Evolutionary conservation across 768 basidiomycete species (phyloP), one percentile per base, ranked within the genome.

Genomic region (Exsudoporus frostii): DNA sequence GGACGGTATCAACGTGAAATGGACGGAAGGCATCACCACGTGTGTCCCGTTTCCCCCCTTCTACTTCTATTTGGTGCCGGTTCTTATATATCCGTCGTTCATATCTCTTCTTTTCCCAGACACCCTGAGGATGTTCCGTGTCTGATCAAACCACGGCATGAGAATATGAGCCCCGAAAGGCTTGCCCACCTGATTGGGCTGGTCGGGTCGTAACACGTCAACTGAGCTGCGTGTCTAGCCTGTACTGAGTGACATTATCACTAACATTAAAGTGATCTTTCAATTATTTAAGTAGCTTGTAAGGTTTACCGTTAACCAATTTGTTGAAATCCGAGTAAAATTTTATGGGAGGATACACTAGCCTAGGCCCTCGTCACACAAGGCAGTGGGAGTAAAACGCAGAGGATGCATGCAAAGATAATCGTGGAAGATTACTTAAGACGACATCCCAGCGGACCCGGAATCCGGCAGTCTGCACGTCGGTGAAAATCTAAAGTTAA

Each of bases 1-100:
- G 17, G 66, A 59, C 29, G 58, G 63, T 1, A 33, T 25, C 44
- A 55, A 61, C 19, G 64, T 61, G 41, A 37, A 50, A 50, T 66
- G 61, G 63, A 50, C 58, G 1, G 54, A n/a, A 34, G 63, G 60
- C 2, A 3, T 63, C 3, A 56, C 63, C 33, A 61, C 61, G 65
- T 66, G 48, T 30, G 60, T 62, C 20, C n/a, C 15, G 25, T 42
- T 25, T 24, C 10, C 8, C 29, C 11, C 17, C 4, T 7, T 19
- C 15, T n/a, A 9, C 29, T 4, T 22, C 2, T 30, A 7, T 37
- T 49, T 14, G 19, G 38, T n/a, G 20, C 5, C 19, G 15, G 19
- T 41, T 36, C 20, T 42, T 30, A 43, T 24, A n/a, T 30, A 5
- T 15, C 19, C 25, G 10, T 36, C 29, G 5, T 40, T n/a, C 22